phyloP scores from a whole-genome alignment of 2,329 filamentous ascomycete genomes.

The Lasiodiplodia sp. region DNA sequence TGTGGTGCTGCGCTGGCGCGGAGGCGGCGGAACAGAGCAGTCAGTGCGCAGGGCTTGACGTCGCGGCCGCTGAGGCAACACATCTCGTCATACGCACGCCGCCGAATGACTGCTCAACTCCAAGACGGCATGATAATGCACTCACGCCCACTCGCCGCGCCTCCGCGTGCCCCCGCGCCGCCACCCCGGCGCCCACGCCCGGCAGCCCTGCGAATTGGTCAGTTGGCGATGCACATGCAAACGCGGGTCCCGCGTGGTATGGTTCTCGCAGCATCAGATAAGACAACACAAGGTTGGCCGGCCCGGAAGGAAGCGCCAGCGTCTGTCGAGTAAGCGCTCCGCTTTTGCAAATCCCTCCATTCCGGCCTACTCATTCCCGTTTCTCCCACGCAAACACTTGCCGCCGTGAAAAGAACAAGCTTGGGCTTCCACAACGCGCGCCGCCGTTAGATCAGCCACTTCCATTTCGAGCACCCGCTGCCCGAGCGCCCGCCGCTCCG shows the following conservation, averaged over 20 bases:
- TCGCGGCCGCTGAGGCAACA: neutral
- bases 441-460: neutral
- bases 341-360: slow-evolving; percentile 22
- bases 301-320: slow-evolving; percentile 15
- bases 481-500: neutral
- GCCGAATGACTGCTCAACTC: slow-evolving; percentile 13
- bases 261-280: slow-evolving; percentile 1
- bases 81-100: neutral
- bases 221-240: slow-evolving; percentile 12
- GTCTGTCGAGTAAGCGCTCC: slow-evolving; percentile 12
- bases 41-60: neutral
- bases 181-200: neutral
- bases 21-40: neutral
- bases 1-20: neutral
- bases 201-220: neutral
- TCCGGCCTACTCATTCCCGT: slow-evolving; percentile 15
- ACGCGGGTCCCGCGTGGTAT: neutral
- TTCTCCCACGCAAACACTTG: neutral
- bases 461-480: neutral
- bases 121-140: neutral
- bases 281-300: slow-evolving; percentile 19
- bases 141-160: neutral
- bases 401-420: neutral
- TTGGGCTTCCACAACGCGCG: slow-evolving; percentile 13
- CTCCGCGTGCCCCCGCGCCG: neutral